Percentiles rank a stretch among this genome's conserved stretches.
Conservation (phyloP, 805 yeast genomes). For the Candida qinlingensis region DNA sequence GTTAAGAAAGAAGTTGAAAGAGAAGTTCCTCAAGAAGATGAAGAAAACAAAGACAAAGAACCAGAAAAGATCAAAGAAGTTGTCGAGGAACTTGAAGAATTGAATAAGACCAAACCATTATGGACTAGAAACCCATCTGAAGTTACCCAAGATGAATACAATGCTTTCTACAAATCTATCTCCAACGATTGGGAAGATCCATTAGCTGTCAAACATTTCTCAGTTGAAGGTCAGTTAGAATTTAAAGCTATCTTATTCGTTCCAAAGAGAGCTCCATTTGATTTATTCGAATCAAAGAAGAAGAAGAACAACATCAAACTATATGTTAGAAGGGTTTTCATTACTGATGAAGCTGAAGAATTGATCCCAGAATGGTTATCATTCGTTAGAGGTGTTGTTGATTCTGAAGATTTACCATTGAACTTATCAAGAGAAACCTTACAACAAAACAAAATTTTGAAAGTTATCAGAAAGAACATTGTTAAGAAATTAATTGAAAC, state of each 20-base stretch:
- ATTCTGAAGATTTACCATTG: conserved; percentile 98
- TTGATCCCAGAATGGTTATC: conserved; percentile 98
- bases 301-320: conserved; percentile 98
- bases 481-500: conserved; percentile 98
- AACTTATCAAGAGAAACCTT: conserved; percentile 99
- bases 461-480: conserved; percentile 98
- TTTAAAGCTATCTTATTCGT: conserved; percentile 95
- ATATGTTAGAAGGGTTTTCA: conserved; percentile 98
- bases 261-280: conserved; percentile 99
- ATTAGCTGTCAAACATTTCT: conserved; percentile 98
- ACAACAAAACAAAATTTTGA: conserved; percentile 99
- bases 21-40: conserved; percentile 52
- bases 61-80: conserved; percentile 87
- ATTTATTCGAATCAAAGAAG: conserved; percentile 96
- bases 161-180: conserved; percentile 98
- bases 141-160: conserved; percentile 96
- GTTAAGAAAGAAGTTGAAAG: conserved; percentile 84
- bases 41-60: conserved; percentile 64
- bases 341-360: conserved; percentile 99
- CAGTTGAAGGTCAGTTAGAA: conserved; percentile 99
- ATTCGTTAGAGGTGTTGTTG: conserved; percentile 98
- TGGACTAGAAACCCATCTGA: conserved; percentile 99
- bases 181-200: conserved; percentile 99
- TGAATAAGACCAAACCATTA: conserved; percentile 97
- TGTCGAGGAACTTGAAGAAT: conserved; percentile 95